Evolutionary conservation across 2,329 filamentous ascomycete genomes (phyloP).

Genomic region (Erysiphe pulchra): DNA sequence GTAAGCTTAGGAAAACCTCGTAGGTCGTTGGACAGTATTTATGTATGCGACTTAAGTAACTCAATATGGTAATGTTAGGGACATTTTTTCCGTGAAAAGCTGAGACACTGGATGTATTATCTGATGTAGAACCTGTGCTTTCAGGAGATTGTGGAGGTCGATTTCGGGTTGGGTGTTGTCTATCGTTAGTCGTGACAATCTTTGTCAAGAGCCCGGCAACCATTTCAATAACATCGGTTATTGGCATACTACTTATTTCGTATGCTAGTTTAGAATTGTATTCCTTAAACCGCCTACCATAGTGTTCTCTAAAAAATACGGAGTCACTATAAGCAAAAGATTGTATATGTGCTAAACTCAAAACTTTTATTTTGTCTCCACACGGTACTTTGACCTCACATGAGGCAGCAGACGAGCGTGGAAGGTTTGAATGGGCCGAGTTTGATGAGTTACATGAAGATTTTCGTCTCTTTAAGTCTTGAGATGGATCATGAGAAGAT

Average conservation of each 20-base stretch:
- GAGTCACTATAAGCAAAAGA: conserved; percentile 62
- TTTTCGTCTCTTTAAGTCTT: no score
- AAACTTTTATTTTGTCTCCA: conserved; percentile 41
- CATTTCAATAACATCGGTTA: conserved; percentile 96
- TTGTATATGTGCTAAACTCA: conserved; percentile 76
- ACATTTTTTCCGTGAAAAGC: conserved; percentile 98
- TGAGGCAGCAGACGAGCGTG: conserved; percentile 11
- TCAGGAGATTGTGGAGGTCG: conserved; percentile 21
- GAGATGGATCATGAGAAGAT: no score
- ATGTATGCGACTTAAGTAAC: conserved; percentile 86
- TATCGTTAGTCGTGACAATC: conserved; percentile 89
- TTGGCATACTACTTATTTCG: conserved; percentile 94
- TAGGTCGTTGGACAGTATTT: conserved; percentile 98
- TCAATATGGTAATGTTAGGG: conserved; percentile 85
- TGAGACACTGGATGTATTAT: conserved; percentile 48
- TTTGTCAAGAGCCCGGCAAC: conserved; percentile 88
- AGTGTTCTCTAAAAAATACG: conserved; percentile 25
- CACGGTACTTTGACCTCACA: conserved; percentile 16
- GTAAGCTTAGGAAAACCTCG: conserved; percentile 80
- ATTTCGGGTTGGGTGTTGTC: conserved; percentile 71
- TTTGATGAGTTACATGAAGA: no score
- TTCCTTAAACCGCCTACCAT: conserved; percentile 25
- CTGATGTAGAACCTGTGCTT: conserved; percentile 29
- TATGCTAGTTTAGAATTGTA: conserved; percentile 30
- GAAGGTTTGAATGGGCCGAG: conserved; percentile 1